Evolutionary conservation across 768 basidiomycete genomes (phyloP).

Genomic region (Lactarius deliciosus): DNA sequence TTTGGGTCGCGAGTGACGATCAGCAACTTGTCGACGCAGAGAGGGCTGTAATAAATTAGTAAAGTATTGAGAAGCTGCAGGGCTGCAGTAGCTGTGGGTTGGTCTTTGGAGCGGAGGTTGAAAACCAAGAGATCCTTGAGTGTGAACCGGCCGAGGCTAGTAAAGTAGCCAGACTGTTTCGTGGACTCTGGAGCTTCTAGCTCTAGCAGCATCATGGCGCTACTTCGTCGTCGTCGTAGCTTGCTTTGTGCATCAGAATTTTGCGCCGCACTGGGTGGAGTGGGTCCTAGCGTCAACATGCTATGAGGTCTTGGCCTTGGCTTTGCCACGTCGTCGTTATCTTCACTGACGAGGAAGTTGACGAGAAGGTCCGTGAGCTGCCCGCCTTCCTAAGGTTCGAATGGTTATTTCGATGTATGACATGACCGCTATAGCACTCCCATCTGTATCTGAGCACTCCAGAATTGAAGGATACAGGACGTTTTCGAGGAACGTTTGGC

Average conservation of each 20-base stretch:
- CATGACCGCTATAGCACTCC: constrained; percentile 95
- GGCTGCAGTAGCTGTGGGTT: constrained; percentile 69
- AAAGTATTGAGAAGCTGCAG: constrained; percentile 80
- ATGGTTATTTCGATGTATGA: constrained; percentile 92
- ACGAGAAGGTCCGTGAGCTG: constrained; percentile 70
- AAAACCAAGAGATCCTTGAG: constrained; percentile 85
- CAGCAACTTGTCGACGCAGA: constrained; percentile 67
- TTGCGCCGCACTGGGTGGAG: constrained; percentile 39
- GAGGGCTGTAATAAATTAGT: constrained; percentile 63
- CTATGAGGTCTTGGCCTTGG: constrained; percentile 43
- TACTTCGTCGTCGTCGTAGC: constrained; percentile 69
- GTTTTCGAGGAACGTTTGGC: constrained; percentile 86
- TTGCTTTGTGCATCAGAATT: constrained; percentile 45
- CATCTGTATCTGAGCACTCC: constrained; percentile 89
- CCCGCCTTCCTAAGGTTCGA: constrained; percentile 65
- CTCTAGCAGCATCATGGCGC: constrained; percentile 87
- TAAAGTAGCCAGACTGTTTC: constrained; percentile 78
- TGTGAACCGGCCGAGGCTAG: constrained; percentile 84
- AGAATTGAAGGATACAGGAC: constrained; percentile 90
- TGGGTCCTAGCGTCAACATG: constrained; percentile 44
- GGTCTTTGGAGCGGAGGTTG: constrained; percentile 68
- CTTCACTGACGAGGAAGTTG: constrained; percentile 80
- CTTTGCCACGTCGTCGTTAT: constrained; percentile 65
- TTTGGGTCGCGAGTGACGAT: constrained; percentile 64
- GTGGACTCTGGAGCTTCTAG: constrained; percentile 75